Percentiles rank a stretch among this genome's conserved stretches.
Conservation (phyloP, 345 rosid genomes). For the Syzygium grande region DNA sequence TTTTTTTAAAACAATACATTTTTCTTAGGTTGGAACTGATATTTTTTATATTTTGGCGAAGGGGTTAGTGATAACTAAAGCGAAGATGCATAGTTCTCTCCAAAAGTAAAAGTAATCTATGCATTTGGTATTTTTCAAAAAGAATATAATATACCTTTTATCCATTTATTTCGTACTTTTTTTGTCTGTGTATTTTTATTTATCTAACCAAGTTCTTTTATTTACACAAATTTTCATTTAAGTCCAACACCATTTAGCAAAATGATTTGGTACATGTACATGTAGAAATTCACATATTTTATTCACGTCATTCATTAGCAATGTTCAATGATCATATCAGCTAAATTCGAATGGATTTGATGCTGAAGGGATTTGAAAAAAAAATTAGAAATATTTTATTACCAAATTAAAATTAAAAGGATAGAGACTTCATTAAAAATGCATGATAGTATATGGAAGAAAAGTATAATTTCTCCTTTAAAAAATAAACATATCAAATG, state of each 20-base stretch:
- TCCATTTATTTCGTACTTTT: neutral
- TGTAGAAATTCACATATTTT: neutral
- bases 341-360: too few species aligned
- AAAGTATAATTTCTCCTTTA: neutral
- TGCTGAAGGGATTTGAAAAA: neutral
- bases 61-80: neutral
- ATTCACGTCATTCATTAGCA: neutral
- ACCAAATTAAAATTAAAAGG: neutral
- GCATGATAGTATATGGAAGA: neutral
- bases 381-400: neutral
- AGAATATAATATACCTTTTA: neutral
- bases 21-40: neutral
- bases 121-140: neutral
- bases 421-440: neutral
- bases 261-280: neutral
- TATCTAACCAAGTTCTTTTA: neutral
- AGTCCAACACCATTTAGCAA: neutral
- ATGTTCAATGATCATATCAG: rapidly evolving
- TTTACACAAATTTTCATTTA: neutral
- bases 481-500: neutral
- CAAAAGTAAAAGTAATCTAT: neutral
- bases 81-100: neutral
- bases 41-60: neutral
- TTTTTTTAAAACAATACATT: too few species aligned
- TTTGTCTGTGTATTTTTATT: neutral